Evolutionary conservation across 2,329 filamentous ascomycete species (phyloP).

Genomic region (Colletotrichum sp.): DNA sequence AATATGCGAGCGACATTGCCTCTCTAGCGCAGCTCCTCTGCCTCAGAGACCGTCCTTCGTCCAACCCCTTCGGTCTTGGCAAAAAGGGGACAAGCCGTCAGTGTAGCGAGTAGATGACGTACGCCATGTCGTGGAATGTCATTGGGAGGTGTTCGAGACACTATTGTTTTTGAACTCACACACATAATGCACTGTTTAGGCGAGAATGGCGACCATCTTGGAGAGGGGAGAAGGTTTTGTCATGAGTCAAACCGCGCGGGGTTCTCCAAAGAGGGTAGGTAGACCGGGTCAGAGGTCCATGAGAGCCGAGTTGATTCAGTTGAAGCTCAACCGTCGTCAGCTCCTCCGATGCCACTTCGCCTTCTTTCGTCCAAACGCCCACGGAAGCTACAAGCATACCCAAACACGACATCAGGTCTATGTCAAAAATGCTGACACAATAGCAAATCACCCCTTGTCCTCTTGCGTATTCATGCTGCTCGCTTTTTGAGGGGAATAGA

Average conservation of each 20-base stretch:
- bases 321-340: neutral
- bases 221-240: conserved; percentile 8
- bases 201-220: neutral
- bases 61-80: conserved; percentile 3
- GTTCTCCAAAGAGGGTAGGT: neutral
- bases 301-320: neutral
- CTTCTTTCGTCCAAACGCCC: neutral
- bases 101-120: neutral
- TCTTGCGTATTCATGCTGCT: neutral
- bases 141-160: neutral
- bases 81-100: conserved; percentile 8
- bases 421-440: neutral
- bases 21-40: neutral
- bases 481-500: neutral
- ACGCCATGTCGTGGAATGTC: neutral
- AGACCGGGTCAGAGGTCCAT: too few species aligned
- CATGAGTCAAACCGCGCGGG: neutral
- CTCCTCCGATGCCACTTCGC: neutral
- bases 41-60: neutral
- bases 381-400: neutral
- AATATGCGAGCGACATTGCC: neutral
- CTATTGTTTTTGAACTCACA: neutral
- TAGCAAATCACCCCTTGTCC: neutral
- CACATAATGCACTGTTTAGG: neutral
- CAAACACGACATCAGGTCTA: neutral